These are phyloP conservation scores for Bipolaris zeicola DNA, from an alignment of 2,329 filamentous ascomycete genomes.

Conservation along the genomic window DNA sequence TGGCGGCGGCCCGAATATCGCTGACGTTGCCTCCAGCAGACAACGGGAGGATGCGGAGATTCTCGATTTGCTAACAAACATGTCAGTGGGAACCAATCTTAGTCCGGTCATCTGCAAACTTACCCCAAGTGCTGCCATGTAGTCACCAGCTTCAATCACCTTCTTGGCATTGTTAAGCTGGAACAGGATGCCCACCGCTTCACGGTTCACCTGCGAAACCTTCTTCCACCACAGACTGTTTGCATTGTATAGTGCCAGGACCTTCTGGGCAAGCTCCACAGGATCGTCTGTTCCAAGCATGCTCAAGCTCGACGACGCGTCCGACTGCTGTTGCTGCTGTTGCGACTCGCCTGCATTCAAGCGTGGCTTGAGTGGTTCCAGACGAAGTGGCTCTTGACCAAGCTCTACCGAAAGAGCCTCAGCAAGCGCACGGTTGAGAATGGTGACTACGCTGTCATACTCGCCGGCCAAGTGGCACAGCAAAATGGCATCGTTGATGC, in stretches of 20 bases:
- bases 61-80: constrained; percentile 68
- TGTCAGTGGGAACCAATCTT: neutral
- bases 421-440: constrained; percentile 87
- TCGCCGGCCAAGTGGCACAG: constrained; percentile 94
- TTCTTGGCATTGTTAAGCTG: constrained; percentile 66
- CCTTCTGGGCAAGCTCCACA: constrained; percentile 65
- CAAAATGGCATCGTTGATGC: constrained; percentile 90
- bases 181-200: constrained; percentile 64
- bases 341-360: constrained; percentile 43
- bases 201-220: constrained; percentile 63
- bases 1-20: constrained; percentile 77
- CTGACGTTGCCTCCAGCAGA: constrained; percentile 75
- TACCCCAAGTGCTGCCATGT: constrained; percentile 68
- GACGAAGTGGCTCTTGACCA: constrained; percentile 76
- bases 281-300: constrained; percentile 72
- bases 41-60: constrained; percentile 79
- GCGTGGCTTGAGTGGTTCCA: constrained; percentile 81
- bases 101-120: constrained; percentile 46
- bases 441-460: constrained; percentile 89
- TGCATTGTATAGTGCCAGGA: constrained; percentile 65
- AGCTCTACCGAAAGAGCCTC: constrained; percentile 87
- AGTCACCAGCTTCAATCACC: constrained; percentile 63
- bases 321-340: constrained; percentile 38
- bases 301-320: constrained; percentile 59
- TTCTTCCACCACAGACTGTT: constrained; percentile 66